phyloP scores from a whole-genome alignment of 2,329 filamentous ascomycete species.

The Talaromyces verruculosus region DNA sequence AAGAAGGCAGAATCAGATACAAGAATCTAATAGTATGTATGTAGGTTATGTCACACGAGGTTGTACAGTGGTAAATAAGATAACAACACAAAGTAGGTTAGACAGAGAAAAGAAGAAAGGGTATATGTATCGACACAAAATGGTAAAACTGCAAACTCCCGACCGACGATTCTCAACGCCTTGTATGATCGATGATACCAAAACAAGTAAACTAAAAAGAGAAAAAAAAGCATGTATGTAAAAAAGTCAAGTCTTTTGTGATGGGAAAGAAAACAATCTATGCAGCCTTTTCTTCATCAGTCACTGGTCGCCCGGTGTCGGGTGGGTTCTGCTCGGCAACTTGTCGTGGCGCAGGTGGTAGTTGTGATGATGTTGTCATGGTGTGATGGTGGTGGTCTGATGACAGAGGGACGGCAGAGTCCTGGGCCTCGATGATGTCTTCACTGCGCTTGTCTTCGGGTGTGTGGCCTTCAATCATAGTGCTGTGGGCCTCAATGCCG shows the following conservation, averaged over 20 bases:
- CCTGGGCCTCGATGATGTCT: conserved; percentile 32
- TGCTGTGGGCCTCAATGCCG: conserved; percentile 60
- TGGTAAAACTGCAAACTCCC: conserved; percentile 9
- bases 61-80: conserved; percentile 13
- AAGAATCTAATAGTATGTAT: conserved; percentile 5
- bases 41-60: conserved; percentile 7
- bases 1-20: neutral
- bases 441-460: conserved; percentile 35
- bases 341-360: conserved; percentile 30
- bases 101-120: conserved; percentile 8
- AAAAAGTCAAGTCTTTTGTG: neutral
- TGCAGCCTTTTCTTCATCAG: conserved; percentile 18
- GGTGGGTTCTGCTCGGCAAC: conserved; percentile 30
- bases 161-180: conserved; percentile 13
- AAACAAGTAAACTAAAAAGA: conserved; percentile 1
- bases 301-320: conserved; percentile 9
- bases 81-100: neutral
- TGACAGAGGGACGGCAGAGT: conserved; percentile 15
- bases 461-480: conserved; percentile 60
- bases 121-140: conserved; percentile 15
- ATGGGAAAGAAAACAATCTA: conserved; percentile 10
- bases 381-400: conserved; percentile 17
- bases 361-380: neutral
- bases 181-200: conserved; percentile 16
- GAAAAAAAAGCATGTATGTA: neutral